A percentile compares a stretch with the other conserved stretches of the same genome.
phyloP scores from a whole-genome alignment of 2,329 filamentous ascomycete species.

The Fusarium domesticum region DNA sequence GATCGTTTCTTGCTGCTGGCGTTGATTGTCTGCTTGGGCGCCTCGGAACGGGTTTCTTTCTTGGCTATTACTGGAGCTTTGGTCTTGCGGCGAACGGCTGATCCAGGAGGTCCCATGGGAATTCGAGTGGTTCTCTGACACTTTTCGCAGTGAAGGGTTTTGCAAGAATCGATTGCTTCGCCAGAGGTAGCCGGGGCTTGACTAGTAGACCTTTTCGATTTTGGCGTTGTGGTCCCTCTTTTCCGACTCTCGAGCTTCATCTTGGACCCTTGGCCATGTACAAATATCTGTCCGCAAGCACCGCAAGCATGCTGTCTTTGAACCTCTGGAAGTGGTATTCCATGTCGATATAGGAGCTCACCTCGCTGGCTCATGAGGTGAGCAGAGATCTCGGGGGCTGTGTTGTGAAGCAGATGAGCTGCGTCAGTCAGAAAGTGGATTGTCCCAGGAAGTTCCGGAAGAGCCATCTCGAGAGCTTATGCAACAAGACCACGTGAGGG shows the following conservation, averaged over 20 bases:
- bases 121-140: conserved; percentile 46
- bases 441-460: conserved; percentile 27
- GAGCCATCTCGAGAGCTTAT: conserved; percentile 13
- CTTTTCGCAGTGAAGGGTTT: conserved; percentile 44
- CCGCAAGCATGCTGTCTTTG: conserved; percentile 55
- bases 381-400: conserved; percentile 56
- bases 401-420: conserved; percentile 52
- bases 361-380: conserved; percentile 56
- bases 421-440: conserved; percentile 54
- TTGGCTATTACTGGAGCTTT: conserved; percentile 19
- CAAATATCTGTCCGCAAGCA: conserved; percentile 59
- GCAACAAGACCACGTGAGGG: neutral
- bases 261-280: conserved; percentile 47
- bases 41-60: conserved; percentile 12
- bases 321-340: conserved; percentile 43
- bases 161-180: conserved; percentile 30
- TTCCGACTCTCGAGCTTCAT: conserved; percentile 31
- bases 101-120: conserved; percentile 38
- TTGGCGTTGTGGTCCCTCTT: conserved; percentile 8
- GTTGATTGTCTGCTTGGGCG: conserved; percentile 44
- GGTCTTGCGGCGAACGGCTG: conserved; percentile 25
- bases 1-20: conserved; percentile 63
- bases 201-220: conserved; percentile 5
- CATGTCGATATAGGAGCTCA: conserved; percentile 47
- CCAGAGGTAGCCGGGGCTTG: conserved; percentile 1